A percentile compares a stretch with the other conserved stretches of the same genome.
These are phyloP conservation scores for Colletotrichum viniferum DNA, from an alignment of 2,329 filamentous ascomycete species.

Conservation along the genomic window DNA sequence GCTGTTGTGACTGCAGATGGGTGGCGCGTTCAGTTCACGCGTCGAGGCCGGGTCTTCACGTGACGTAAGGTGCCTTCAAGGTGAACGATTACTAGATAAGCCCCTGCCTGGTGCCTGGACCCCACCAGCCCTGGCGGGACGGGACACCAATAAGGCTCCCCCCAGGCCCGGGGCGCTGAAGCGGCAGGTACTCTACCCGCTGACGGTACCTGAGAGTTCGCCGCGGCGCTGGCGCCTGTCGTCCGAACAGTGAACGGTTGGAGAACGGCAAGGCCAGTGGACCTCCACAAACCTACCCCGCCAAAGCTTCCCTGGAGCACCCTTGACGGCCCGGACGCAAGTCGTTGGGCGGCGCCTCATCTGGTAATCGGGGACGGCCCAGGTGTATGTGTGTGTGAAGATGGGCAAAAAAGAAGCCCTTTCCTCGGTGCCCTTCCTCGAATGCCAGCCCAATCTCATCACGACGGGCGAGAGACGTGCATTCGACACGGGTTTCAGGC, in stretches of 20 bases:
- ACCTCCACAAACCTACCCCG: conserved; percentile 17
- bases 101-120: not conserved
- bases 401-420: not conserved
- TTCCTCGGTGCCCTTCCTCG: not conserved
- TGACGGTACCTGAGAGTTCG: not conserved
- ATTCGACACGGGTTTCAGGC: not conserved
- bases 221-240: not conserved
- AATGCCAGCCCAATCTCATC: not conserved
- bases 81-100: not conserved
- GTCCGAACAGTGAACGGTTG: conserved; percentile 17
- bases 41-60: conserved; percentile 21
- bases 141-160: not conserved
- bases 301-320: conserved; percentile 1
- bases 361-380: not conserved
- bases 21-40: conserved; percentile 15
- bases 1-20: not conserved
- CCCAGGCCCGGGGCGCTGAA: not conserved
- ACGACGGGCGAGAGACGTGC: not conserved
- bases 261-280: not conserved
- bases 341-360: not conserved
- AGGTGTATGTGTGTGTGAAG: not conserved
- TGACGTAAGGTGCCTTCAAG: not conserved
- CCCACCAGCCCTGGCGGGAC: not conserved
- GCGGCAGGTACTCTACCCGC: not conserved
- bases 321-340: not conserved